phyloP scores from a whole-genome alignment of 805 yeast species.

The Yarrowia sp. region DNA sequence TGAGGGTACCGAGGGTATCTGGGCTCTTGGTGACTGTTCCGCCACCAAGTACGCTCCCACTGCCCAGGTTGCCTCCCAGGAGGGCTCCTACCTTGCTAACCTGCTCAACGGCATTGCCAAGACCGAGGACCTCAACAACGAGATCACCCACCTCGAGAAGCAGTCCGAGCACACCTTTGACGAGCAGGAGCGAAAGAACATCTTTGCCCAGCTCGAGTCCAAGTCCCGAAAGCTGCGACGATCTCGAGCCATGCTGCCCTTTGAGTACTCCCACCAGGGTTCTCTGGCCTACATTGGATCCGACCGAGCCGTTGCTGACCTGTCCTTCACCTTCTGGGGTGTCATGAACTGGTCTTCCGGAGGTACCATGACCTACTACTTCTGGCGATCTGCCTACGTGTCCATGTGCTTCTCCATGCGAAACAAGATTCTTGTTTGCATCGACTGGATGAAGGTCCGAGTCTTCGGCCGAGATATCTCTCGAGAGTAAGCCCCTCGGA shows the following conservation, averaged over 20 bases:
- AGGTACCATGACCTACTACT: slow-evolving; percentile 84
- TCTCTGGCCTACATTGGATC: slow-evolving; percentile 90
- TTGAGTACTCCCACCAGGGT: slow-evolving; percentile 88
- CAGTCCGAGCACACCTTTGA: slow-evolving; percentile 43
- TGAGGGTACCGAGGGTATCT: slow-evolving; percentile 82
- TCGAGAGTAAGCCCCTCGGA: slow-evolving; percentile 61
- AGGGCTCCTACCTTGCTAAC: slow-evolving; percentile 80
- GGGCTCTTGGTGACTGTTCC: slow-evolving; percentile 94
- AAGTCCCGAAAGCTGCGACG: slow-evolving; percentile 54
- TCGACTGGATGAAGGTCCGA: slow-evolving; percentile 89
- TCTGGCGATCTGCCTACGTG: slow-evolving; percentile 95
- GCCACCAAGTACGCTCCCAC: slow-evolving; percentile 90
- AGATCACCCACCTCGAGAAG: slow-evolving; percentile 53
- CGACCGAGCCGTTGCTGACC: slow-evolving; percentile 93
- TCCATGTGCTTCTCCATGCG: slow-evolving; percentile 90
- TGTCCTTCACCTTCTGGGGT: slow-evolving; percentile 60
- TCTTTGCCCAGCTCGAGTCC: slow-evolving; percentile 57
- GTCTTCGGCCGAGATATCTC: slow-evolving; percentile 94
- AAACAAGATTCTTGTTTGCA: slow-evolving; percentile 82
- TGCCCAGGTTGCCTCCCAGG: slow-evolving; percentile 97
- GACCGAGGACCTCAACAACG: slow-evolving; percentile 50
- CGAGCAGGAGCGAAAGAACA: slow-evolving; percentile 49
- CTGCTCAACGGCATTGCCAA: slow-evolving; percentile 64
- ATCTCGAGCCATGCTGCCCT: slow-evolving; percentile 55
- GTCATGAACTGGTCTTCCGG: slow-evolving; percentile 74